These are phyloP conservation scores for Collybiopsis confluens DNA, from an alignment of 768 basidiomycete genomes.

Conservation along the genomic window DNA sequence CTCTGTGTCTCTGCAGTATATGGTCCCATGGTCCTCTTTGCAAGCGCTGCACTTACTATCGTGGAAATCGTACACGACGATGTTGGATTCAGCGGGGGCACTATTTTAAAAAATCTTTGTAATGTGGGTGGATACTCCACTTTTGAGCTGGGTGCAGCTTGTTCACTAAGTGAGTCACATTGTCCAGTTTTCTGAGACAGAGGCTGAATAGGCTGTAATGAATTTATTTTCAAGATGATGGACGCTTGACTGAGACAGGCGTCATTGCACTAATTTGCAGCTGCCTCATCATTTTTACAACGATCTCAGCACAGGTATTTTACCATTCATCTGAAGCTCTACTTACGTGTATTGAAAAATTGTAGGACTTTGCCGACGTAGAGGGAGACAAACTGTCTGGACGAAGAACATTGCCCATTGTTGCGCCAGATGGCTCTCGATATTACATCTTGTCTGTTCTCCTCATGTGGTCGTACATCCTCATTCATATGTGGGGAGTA, in stretches of 20 bases:
- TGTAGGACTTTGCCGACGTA: slow-evolving; percentile 20
- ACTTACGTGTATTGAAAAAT: slow-evolving; percentile 20
- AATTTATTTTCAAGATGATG: no score
- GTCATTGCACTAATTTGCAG: not conserved
- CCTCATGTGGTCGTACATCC: no score
- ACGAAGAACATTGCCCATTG: slow-evolving; percentile 17
- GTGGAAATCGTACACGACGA: slow-evolving; percentile 22
- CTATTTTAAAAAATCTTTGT: slow-evolving; percentile 9
- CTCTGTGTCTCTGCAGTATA: slow-evolving; percentile 21
- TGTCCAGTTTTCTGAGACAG: not conserved
- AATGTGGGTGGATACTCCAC: slow-evolving; percentile 11
- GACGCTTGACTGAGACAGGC: no score
- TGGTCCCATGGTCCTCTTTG: slow-evolving; percentile 10
- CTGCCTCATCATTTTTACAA: slow-evolving; percentile 16
- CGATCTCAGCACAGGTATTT: no score
- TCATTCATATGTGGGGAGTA: no score
- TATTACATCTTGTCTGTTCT: no score
- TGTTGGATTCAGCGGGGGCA: slow-evolving; percentile 10
- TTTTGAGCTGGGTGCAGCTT: slow-evolving; percentile 11
- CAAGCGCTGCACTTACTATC: slow-evolving; percentile 14
- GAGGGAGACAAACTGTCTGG: slow-evolving; percentile 16
- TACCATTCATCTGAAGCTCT: slow-evolving; percentile 16
- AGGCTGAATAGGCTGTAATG: no score
- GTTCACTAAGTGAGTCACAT: slow-evolving; percentile 1
- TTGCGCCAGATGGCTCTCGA: no score